Percentiles rank a stretch among this genome's conserved stretches.
Conservation (phyloP, 441 rosid genomes). For the Aquilaria agallochum region DNA sequence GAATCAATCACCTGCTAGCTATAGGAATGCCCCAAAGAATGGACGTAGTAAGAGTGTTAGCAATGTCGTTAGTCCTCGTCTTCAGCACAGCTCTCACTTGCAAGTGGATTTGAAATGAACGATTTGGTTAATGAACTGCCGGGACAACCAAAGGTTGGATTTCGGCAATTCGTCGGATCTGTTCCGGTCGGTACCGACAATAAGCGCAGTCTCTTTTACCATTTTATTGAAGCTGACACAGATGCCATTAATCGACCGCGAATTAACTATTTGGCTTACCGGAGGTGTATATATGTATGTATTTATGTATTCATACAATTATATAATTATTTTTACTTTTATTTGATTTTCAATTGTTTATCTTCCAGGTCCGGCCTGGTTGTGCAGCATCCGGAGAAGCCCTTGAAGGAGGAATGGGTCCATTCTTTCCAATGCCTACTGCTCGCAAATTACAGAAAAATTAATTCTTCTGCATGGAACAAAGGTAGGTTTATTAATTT, state of each 20-base stretch:
- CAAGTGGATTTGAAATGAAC: background rate
- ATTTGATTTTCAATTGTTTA: too few relatives aligned
- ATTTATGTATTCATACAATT: too few relatives aligned
- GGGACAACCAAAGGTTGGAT: background rate
- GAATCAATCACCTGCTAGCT: too few relatives aligned
- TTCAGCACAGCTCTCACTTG: too few relatives aligned
- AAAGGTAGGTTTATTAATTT: background rate
- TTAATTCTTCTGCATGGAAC: slow-evolving; percentile 4
- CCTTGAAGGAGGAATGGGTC: slow-evolving; percentile 1
- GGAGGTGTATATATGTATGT: background rate
- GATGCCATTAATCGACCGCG: background rate
- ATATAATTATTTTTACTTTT: background rate
- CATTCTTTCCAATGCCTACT: background rate
- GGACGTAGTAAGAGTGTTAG: too few relatives aligned
- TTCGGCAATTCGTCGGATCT: slow-evolving; percentile 2
- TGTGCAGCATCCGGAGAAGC: slow-evolving; percentile 6
- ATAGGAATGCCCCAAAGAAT: too few relatives aligned
- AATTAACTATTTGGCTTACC: slow-evolving; percentile 1
- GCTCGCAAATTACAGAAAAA: background rate
- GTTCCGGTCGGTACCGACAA: background rate
- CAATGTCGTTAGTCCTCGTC: background rate
- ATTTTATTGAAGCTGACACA: slow-evolving; percentile 8
- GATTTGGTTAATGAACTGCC: background rate
- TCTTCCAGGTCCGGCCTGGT: background rate
- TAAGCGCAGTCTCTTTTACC: slow-evolving; percentile 1